Evolutionary conservation across 768 basidiomycete genomes (phyloP).

Genomic region (Coprinellus aureogranulatus): DNA sequence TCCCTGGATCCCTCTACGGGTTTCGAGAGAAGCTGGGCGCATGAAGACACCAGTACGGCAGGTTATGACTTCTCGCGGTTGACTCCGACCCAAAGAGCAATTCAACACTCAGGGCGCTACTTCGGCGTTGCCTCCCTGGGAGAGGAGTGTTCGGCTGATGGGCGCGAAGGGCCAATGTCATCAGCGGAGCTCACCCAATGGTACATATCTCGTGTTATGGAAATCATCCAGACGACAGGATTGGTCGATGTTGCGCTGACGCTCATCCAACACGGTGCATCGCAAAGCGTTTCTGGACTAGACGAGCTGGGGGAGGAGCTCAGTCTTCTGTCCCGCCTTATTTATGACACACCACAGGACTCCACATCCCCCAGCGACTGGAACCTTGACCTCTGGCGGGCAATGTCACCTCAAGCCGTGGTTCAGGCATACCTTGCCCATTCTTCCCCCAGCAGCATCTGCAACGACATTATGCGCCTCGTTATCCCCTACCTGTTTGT

Average conservation of each 20-base stretch:
- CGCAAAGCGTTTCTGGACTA: conserved; percentile 71
- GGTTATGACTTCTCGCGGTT: conserved; percentile 61
- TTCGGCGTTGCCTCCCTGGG: conserved; percentile 14
- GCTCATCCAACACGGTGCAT: conserved; percentile 82
- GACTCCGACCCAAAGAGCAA: conserved; percentile 37
- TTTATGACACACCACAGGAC: conserved; percentile 73
- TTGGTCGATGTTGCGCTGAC: conserved; percentile 78
- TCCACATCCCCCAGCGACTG: conserved; percentile 56
- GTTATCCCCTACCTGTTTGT: conserved; percentile 94
- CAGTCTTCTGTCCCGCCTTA: conserved; percentile 77
- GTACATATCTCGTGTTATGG: conserved; percentile 69
- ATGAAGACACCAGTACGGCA: conserved; percentile 46
- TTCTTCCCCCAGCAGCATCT: conserved; percentile 65
- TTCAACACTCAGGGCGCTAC: conserved; percentile 27
- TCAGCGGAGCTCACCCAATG: conserved; percentile 59
- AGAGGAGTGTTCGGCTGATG: conserved; percentile 5
- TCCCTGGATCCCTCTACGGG: conserved; percentile 48
- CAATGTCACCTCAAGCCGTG: conserved; percentile 61
- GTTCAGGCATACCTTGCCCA: conserved; percentile 73
- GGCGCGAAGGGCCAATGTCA: conserved; percentile 33
- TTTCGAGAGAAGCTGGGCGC: conserved; percentile 34
- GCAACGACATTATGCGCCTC: conserved; percentile 66
- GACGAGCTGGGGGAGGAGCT: conserved; percentile 92
- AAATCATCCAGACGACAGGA: conserved; percentile 63
- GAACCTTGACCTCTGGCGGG: conserved; percentile 72